A percentile compares a stretch with the other conserved stretches of the same genome.
Evolutionary conservation across 2,329 filamentous ascomycete genomes (phyloP).

Genomic region (Clonostachys rosea): DNA sequence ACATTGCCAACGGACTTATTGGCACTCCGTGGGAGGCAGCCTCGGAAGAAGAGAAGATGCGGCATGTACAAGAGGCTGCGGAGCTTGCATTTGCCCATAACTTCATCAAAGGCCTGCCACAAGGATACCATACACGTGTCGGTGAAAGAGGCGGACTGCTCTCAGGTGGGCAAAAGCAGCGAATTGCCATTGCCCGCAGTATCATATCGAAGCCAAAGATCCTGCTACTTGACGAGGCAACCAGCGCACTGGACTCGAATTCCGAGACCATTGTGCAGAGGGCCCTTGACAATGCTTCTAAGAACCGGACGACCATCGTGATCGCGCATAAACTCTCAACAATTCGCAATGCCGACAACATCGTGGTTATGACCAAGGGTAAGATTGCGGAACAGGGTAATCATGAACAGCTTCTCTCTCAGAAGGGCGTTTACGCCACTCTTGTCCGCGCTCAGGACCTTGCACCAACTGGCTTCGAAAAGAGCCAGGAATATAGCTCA

Average conservation of each 20-base stretch:
- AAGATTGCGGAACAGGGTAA: constrained; percentile 46
- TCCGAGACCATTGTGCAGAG: constrained; percentile 40
- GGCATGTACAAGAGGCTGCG: constrained; percentile 38
- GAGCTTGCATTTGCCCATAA: constrained; percentile 43
- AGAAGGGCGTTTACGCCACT: constrained; percentile 8
- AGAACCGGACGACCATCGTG: constrained; percentile 53
- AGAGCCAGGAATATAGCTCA: not conserved
- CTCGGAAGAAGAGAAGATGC: constrained; percentile 32
- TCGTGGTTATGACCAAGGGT: constrained; percentile 53
- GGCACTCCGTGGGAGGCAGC: constrained; percentile 30
- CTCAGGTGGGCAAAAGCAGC: constrained; percentile 93
- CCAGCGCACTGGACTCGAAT: constrained; percentile 38
- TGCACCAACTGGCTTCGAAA: not conserved
- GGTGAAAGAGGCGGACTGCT: constrained; percentile 62
- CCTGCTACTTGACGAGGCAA: constrained; percentile 59
- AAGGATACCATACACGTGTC: constrained; percentile 48
- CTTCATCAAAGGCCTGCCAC: constrained; percentile 41
- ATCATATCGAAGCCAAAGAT: constrained; percentile 34
- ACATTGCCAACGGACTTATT: constrained; percentile 46
- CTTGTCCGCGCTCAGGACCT: constrained; percentile 12
- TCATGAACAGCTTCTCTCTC: constrained; percentile 5
- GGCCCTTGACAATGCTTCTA: constrained; percentile 43
- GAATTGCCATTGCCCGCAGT: constrained; percentile 69
- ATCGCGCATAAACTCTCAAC: constrained; percentile 54
- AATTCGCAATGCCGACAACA: constrained; percentile 53